Base-by-base conservation (phyloP, 331 rosid species). In the Dryas integrifolia region DNA sequence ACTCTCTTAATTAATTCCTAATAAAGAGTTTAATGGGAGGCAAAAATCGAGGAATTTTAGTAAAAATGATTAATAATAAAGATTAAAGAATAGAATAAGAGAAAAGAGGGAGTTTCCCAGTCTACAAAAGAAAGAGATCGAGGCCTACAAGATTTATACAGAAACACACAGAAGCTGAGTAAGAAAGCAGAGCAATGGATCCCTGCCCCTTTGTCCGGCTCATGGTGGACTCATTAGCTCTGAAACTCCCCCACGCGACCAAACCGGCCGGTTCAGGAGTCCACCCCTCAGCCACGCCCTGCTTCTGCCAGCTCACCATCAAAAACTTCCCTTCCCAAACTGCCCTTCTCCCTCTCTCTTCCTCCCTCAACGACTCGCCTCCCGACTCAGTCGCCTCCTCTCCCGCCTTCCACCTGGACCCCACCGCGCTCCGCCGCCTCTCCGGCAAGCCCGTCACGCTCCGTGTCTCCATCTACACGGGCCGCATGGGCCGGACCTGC, bases 251-350 rank as follows among this genome's bases (percentile, higher is more conserved):
- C 0, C 74, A 79, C 9, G 74, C 85, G 7, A 78, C 96, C 40
- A 77, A 67, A 49, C 84, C 90, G 0, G 79, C 96, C 7, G 76
- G 85, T 0, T 67, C 92, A 0, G 90, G 91, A 2, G 85, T 94
- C 24, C 96, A 94, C 80, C 90, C 97, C 0, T 91, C 98, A 3
- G 70, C 97, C 48, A 86, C 96, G 0, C 98, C 98, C 0, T 91
- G 97, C 67, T 94, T 89, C 84, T 91, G 96, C 87, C 79, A 82
- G 50, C 86, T 94, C 26, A 73, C 70, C 7, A 79, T 89, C 43
- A 87, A 76, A 39, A 68, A 56, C 58, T 88, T 86, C 73, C 93
- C 93, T 0, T 78, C 92, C 3, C 86, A 94, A 39, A 89, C 96
- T 0, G 89, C 90, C 1, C 85, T 89, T 3, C 84, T 94, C 41